Base-by-base conservation (phyloP, 225 moss, liverwort and hornwort genomes). In the Sphagnum tenellum region DNA sequence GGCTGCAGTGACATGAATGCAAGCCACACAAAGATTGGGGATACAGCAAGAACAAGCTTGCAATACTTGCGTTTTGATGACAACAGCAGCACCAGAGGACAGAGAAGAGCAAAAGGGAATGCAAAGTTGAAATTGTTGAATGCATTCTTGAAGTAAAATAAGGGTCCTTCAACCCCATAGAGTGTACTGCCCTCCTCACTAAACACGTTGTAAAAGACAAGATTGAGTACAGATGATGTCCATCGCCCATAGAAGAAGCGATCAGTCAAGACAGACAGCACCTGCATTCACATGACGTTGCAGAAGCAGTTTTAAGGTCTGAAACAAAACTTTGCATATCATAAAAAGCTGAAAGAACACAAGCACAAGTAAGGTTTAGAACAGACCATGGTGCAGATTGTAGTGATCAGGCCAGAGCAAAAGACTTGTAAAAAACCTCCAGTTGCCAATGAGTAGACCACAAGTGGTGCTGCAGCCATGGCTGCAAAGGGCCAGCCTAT, bases 401-500 rank as follows among this genome's bases (percentile, higher is more conserved):
- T 83, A 11, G 90, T 86, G 64, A 80, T 58, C 63, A 89, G 67
- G 70, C 93, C 98, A 12, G 87, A 65, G 55, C 87, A 60, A 67
- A 90, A 87, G 57, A 98, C 87, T 71, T 61, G 74, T 46, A 83
- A 66, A 50, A 98, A 86, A 44, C 73, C 73, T 81, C 98, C 98
- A 66, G 54, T 64, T 51, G 69, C 65, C 54, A 93, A 73, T 46
- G 93, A 81, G 71, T 81, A 82, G 2, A 89, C 46, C 44, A 98
- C 93, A 62, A 90, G 62, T 57, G 98, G 93, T 50, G 84, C 67
- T 68, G 87, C 81, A 71, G 98, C 86, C 75, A 98, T 71, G 62
- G 81, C 93, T 63, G 93, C 87, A 69, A 98, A 98, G 7, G 98
- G 98, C 98, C 98, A 98, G 59, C 98, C 98, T 50, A 90, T 56